Base-by-base conservation (phyloP, 2,329 filamentous ascomycete species). In the Talaromyces rugulosus region DNA sequence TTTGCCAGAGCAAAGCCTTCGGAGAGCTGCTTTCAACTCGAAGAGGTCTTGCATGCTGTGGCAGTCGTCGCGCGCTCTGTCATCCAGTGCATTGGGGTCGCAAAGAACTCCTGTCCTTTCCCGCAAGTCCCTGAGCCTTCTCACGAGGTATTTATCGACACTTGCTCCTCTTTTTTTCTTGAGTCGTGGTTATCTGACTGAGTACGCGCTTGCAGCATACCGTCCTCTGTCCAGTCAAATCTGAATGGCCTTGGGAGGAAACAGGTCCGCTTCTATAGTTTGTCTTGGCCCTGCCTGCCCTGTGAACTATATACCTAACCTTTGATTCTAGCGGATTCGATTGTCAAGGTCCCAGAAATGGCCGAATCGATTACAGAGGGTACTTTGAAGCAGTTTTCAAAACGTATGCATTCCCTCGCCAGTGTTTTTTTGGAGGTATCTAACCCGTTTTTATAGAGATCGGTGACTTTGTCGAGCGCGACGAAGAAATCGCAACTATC, bases 311-410 rank as follows among this genome's bases (percentile, higher is more conserved):
- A 59, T 68, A 58, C 54, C 50, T 60, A 8, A 58, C 54, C 44
- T 33, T 28, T 31, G 34, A 31, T 40, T 50, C n/a, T 59, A 80
- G 93, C 93, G 75, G 92, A 96, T 73, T 89, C 86, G 68, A 80
- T 94, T 66, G 87, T 99, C 77, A 94, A 98, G 81, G 95, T 98
- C 68, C 95, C 95, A 36, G 87, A 95, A 75, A 98, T 99, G 95
- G 95, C 95, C 66, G 95, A 99, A 79, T 98, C 95, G 56, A 98
- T 99, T 77, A 96, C 92, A 52, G 95, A 99, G 79, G 95, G 95
- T 64, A 99, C 95, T 27, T 78, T 99, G 72, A 97, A 96, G 81
- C 92, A 96, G 75, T 98, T 93, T 83, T 89, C 87, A 72, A 98
- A 98, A 81, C 83, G 84, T 85, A 76, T 68, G 81, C 66, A 58